Evolutionary conservation across 495 filamentous ascomycete genomes (phyloP).

Genomic region (Xylaria curta): DNA sequence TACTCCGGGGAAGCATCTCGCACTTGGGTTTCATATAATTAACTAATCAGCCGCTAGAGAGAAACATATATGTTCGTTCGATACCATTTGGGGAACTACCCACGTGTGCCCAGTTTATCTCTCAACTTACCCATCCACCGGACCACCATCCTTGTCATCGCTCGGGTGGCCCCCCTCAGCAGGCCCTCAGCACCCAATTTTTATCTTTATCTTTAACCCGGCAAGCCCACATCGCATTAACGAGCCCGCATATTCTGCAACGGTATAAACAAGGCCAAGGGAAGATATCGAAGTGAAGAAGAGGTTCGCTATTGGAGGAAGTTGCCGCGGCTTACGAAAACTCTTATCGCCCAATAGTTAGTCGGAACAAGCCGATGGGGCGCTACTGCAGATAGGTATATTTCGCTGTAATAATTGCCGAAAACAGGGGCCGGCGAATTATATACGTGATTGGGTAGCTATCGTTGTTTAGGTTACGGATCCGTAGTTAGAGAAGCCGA

Average conservation of each 20-base stretch:
- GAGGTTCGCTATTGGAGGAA: neutral
- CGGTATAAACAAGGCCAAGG: neutral
- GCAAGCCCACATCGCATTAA: slow-evolving; percentile 1
- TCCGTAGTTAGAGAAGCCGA: neutral
- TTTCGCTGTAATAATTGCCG: neutral
- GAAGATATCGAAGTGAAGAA: neutral
- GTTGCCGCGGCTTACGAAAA: neutral
- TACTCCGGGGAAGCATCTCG: neutral
- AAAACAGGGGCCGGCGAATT: neutral
- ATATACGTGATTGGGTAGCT: neutral
- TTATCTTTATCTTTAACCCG: slow-evolving; percentile 3
- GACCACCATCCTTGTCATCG: neutral
- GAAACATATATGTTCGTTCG: neutral
- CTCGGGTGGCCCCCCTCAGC: neutral
- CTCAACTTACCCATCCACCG: neutral
- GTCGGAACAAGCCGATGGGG: neutral
- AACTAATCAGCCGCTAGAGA: neutral
- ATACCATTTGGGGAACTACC: neutral
- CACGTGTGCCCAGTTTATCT: neutral
- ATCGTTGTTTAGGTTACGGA: neutral
- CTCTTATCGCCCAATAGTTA: slow-evolving; percentile 13
- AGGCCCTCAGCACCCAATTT: neutral
- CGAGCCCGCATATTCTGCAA: slow-evolving; percentile 4
- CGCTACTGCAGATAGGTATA: neutral
- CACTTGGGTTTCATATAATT: neutral